A percentile compares a stretch with the other conserved stretches of the same genome.
Conservation (phyloP, 1,284 basidiomycete species). For the Microbotryomycetes sp. region DNA sequence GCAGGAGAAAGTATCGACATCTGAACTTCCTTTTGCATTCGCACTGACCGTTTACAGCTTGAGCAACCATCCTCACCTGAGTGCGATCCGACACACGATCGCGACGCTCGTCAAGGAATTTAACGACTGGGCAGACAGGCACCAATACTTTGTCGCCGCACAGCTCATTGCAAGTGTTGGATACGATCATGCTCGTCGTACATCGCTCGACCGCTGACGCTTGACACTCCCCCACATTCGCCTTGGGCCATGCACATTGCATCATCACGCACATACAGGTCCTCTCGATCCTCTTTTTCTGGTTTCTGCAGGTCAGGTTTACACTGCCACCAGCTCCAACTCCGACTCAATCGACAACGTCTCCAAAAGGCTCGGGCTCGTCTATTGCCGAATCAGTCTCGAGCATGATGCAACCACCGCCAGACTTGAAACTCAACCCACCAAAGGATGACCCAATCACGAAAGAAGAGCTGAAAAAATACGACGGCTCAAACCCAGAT, state of each 20-base stretch:
- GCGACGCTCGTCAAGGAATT: neutral
- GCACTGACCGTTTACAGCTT: neutral
- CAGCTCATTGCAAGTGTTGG: constrained; percentile 4
- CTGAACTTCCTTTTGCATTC: too few relatives aligned
- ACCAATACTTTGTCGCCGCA: constrained; percentile 13
- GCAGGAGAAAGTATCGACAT: neutral
- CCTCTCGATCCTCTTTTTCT: constrained; percentile 27
- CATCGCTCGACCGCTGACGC: neutral
- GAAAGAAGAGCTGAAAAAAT: constrained; percentile 57
- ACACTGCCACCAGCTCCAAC: neutral
- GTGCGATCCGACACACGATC: neutral
- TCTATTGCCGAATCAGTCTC: neutral
- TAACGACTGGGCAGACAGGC: constrained; percentile 6
- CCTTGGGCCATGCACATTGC: neutral
- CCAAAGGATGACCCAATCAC: constrained; percentile 73
- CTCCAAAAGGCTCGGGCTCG: too few relatives aligned
- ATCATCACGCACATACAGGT: constrained; percentile 3
- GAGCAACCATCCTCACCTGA: neutral
- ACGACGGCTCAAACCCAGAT: constrained; percentile 56
- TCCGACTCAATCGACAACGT: neutral
- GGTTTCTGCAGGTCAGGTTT: constrained; percentile 16
- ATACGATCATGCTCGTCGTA: constrained; percentile 3
- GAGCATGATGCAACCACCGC: neutral
- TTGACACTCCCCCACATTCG: neutral
- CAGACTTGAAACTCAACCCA: constrained; percentile 50